Evolutionary conservation across 176 grass and related monocot species (phyloP), one percentile per base, ranked within the genome.

Genomic region (Musa itinerans): DNA sequence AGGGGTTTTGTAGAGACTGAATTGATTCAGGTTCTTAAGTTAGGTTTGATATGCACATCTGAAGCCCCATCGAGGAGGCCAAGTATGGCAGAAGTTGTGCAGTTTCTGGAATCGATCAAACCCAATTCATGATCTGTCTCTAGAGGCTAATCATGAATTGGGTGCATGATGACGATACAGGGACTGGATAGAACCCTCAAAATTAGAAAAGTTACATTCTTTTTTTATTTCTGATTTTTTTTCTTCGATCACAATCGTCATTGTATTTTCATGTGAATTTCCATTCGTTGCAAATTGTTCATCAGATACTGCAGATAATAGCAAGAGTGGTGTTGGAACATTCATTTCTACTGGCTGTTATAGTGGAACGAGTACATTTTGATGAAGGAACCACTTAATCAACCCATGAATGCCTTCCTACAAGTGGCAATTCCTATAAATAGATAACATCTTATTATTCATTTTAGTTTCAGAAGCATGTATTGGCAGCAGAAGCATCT

Each of bases 11-110:
- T 78, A 73, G 96, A 99, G 72, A 81, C 84, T 23, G 96, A 99
- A 78, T 87, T 99, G 67, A 88, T 94, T 73, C 95, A 94, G 59
- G 96, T 99, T 23, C 90, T 99, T 50, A 99, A 94, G 82, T 72
- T 99, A 71, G 96, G 91, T 69, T 81, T 99, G 74, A 82, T 99
- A 72, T 95, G 96, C 82, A 95, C 96, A 82, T 87, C 89, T 57
- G 88, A 95, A 67, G 76, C 73, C 67, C 89, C 96, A 48, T 86
- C 88, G 14, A 91, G 73, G 84, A 80, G 96, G 53, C 96, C 91
- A 71, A 94, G 86, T 69, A 95, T 99, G 91, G 78, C 96, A 49
- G 96, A 99, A 76, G 91, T 99, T 75, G 96, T 99, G 72, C 96
- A 99, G 79, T 94, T 86, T 84, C 85, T 99, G 88, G 96, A 99